Base-by-base conservation (phyloP, 371 early-diverging fungal genomes). In the Zancudomyces culisetae region DNA sequence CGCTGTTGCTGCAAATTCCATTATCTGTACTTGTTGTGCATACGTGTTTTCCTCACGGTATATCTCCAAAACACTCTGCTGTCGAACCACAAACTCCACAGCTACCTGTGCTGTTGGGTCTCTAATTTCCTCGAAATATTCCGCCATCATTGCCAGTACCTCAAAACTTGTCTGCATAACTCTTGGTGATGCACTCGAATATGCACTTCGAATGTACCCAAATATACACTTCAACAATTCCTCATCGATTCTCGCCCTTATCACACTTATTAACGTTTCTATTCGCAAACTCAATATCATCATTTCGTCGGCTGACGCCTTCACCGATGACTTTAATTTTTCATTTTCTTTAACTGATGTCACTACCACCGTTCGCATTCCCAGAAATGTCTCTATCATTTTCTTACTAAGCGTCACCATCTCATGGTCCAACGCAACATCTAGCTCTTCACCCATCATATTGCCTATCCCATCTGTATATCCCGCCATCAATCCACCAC, bases 141-240 rank as follows among this genome's bases (percentile, higher is more conserved):
- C 51, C 1, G 66, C 49, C 3, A 55, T 30, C 13, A 53, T 48
- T 8, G 28, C 50, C 24, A 65, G 54, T 27, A 64, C 60, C 29
- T 66, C 57, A 46, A 65, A 58, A 40, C 63, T 53, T 23, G 49
- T 57, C 18, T 51, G 55, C 2, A 65, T 65, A 0, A 66, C 51
- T n/a, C 45, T 39, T n/a, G 54, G 27, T 45, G 65, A 42, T 18
- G 45, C 26, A 28, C 52, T 54, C 21, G 43, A 52, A 13, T 54
- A 45, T 10, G 27, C 24, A 51, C 65, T 55, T 21, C 49, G 28
- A 13, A 65, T 29, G 19, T 65, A 65, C 19, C 54, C 65, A 12
- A 58, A 45, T 20, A 62, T 51, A 47, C 28, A 45, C 28, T 19
- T 45, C 49, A 66, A 21, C 18, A 65, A 50, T 3, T 43, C 23